A percentile compares a stretch with the other conserved stretches of the same genome.
Evolutionary conservation across 768 basidiomycete genomes (phyloP).

Genomic region (Xanthoconium purpureum): DNA sequence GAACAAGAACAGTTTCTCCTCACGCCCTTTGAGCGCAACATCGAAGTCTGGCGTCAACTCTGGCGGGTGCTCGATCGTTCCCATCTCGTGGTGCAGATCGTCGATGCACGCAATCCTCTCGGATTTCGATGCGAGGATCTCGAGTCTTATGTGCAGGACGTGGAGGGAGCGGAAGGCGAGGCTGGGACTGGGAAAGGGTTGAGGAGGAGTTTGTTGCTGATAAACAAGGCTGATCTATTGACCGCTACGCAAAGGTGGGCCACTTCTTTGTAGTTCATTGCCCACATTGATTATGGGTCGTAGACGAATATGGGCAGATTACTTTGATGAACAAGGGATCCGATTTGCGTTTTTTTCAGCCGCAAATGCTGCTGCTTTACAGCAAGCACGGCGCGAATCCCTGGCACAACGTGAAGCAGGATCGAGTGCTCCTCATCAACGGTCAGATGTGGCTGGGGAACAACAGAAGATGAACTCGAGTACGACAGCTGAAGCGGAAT

Average conservation of each 20-base stretch:
- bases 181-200: conserved; percentile 70
- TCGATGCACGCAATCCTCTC: conserved; percentile 93
- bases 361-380: conserved; percentile 78
- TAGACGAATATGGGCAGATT: conserved; percentile 88
- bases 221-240: conserved; percentile 95
- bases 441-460: neutral
- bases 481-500: conserved; percentile 14
- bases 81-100: conserved; percentile 91
- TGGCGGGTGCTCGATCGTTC: conserved; percentile 97
- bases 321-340: conserved; percentile 73
- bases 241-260: conserved; percentile 80
- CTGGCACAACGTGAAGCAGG: conserved; percentile 25
- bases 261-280: neutral
- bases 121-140: conserved; percentile 91
- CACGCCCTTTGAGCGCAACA: conserved; percentile 94
- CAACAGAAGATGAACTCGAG: neutral
- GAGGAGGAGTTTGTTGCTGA: conserved; percentile 75
- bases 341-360: conserved; percentile 94
- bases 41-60: conserved; percentile 98
- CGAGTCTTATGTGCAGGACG: conserved; percentile 78
- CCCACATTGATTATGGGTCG: conserved; percentile 29
- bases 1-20: conserved; percentile 85
- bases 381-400: conserved; percentile 64
- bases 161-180: conserved; percentile 81
- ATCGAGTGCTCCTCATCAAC: conserved; percentile 6